These are phyloP conservation scores for Solanum gracilifrons DNA, from an alignment of 257 asterid genomes.

Conservation along the genomic window DNA sequence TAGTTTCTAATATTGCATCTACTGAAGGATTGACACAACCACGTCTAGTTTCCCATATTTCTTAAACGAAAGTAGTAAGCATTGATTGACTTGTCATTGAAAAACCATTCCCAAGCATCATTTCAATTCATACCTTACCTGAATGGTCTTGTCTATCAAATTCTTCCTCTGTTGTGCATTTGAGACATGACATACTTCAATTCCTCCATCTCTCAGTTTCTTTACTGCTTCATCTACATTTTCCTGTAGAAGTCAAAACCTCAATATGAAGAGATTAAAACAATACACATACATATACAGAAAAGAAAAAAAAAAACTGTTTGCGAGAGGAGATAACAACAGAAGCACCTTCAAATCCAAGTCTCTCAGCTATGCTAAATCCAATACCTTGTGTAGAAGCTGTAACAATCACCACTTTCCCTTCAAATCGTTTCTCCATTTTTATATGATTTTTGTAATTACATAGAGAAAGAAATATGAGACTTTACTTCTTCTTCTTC, in stretches of 20 bases:
- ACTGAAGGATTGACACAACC: constrained; percentile 66
- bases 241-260: constrained; percentile 19
- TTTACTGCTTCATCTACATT: constrained; percentile 84
- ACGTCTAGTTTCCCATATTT: constrained; percentile 87
- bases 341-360: constrained; percentile 90
- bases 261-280: not conserved
- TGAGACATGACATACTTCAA: constrained; percentile 85
- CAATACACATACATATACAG: not conserved
- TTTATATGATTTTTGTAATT: no score
- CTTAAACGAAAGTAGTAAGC: constrained; percentile 16
- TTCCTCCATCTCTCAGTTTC: constrained; percentile 48
- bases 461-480: no score
- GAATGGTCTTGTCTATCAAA: constrained; percentile 53
- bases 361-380: constrained; percentile 71
- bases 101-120: not conserved
- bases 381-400: constrained; percentile 2
- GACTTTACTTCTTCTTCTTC: no score
- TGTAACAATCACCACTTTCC: no score
- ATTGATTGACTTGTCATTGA: not conserved
- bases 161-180: constrained; percentile 69
- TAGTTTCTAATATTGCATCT: constrained; percentile 59
- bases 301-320: constrained; percentile 12
- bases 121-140: constrained; percentile 23
- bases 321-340: constrained; percentile 91
- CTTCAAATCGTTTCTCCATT: no score